A percentile compares a stretch with the other conserved stretches of the same genome.
phyloP scores from a whole-genome alignment of 805 yeast species.

The Ogataea sp. region DNA sequence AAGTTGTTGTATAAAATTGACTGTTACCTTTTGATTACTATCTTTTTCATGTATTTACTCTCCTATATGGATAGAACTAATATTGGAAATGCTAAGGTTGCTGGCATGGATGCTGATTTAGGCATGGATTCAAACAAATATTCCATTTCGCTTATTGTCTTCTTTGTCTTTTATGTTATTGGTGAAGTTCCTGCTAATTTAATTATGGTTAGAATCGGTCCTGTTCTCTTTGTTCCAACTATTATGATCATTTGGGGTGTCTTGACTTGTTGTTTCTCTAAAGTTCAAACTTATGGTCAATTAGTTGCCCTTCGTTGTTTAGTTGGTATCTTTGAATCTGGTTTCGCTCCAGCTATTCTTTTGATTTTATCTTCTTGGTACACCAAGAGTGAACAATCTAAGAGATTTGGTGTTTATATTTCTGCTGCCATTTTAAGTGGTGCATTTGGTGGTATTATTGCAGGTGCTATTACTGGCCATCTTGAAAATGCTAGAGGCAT shows the following conservation, averaged over 20 bases:
- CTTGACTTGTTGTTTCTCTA: slow-evolving; percentile 25
- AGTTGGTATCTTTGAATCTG: slow-evolving; percentile 34
- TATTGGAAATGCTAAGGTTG: slow-evolving; percentile 43
- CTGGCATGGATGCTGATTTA: slow-evolving; percentile 38
- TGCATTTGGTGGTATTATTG: slow-evolving; percentile 20
- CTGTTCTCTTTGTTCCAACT: slow-evolving; percentile 29
- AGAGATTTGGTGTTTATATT: slow-evolving; percentile 17
- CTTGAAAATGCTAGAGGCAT: slow-evolving; percentile 37
- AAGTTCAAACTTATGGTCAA: slow-evolving; percentile 19
- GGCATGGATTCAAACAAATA: slow-evolving; percentile 30
- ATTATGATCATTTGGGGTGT: slow-evolving; percentile 31
- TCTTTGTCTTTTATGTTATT: slow-evolving; percentile 30
- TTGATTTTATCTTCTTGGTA: slow-evolving; percentile 32
- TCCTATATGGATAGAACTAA: slow-evolving; percentile 49
- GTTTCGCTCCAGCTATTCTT: slow-evolving; percentile 33
- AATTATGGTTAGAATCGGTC: slow-evolving; percentile 23
- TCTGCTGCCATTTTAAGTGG: slow-evolving; percentile 34
- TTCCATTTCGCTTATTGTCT: slow-evolving; percentile 30
- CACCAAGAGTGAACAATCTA: slow-evolving; percentile 25
- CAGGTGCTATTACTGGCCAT: slow-evolving; percentile 38
- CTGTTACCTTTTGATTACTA: slow-evolving; percentile 7
- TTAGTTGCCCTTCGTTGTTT: slow-evolving; percentile 25
- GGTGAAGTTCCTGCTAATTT: slow-evolving; percentile 34
- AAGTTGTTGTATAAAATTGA: slow-evolving; percentile 10
- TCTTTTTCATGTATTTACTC: slow-evolving; percentile 6